Percentiles rank a stretch among this genome's conserved stretches.
These are phyloP conservation scores for Myxozyma vanderwaltii DNA, from an alignment of 805 yeast genomes.

Conservation along the genomic window DNA sequence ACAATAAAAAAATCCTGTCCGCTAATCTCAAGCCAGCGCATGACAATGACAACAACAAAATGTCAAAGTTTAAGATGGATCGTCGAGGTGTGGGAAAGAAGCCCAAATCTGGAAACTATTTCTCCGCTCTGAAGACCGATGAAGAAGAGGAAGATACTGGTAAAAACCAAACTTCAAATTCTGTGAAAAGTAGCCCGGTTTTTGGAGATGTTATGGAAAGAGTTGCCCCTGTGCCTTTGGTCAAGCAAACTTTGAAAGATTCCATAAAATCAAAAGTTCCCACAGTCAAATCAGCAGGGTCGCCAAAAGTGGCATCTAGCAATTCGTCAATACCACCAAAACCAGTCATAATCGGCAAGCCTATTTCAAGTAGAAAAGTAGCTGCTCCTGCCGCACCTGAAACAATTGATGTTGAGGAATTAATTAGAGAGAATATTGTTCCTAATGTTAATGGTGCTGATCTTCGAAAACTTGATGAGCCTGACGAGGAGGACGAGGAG, in stretches of 20 bases:
- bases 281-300: neutral
- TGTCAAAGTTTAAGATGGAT: slow-evolving; percentile 10
- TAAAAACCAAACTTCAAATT: neutral
- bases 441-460: neutral
- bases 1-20: neutral
- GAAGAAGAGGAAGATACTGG: neutral
- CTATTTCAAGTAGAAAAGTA: neutral
- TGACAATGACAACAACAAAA: slow-evolving; percentile 2
- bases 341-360: neutral
- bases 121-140: neutral
- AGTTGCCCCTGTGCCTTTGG: neutral
- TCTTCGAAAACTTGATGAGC: neutral
- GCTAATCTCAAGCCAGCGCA: slow-evolving; percentile 17
- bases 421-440: slow-evolving; percentile 14
- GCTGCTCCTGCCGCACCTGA: slow-evolving; percentile 2
- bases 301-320: neutral
- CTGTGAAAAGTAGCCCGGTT: neutral
- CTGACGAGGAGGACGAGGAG: slow-evolving; percentile 6
- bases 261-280: neutral
- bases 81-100: neutral
- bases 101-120: neutral
- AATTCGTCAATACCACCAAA: neutral
- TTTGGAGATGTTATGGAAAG: slow-evolving; percentile 8
- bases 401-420: slow-evolving; percentile 17
- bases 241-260: neutral